Evolutionary conservation across 2,329 filamentous ascomycete genomes (phyloP), one percentile per base, ranked within the genome.

Genomic region (Elsinoe australis): DNA sequence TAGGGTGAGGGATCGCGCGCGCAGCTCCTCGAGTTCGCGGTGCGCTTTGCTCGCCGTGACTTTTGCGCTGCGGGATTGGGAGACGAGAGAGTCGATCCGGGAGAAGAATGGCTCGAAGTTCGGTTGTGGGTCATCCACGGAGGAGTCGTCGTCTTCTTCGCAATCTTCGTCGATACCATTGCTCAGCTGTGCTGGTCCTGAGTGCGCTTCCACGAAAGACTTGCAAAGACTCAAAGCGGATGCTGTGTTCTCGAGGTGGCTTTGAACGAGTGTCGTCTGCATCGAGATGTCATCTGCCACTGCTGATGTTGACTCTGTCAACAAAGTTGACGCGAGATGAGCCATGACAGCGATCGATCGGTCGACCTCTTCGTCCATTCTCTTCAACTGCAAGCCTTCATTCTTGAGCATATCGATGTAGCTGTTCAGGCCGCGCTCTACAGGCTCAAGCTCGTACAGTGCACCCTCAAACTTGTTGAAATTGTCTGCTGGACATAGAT

Each of bases 381-480:
- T 83, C 63, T 83, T 80, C 66, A 90, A 85, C 65, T 88, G 88
- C 41, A 96, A 70, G 49, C 95, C 88, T 56, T 94, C 88, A 46
- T 80, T 81, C 54, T 87, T 82, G 48, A 95, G 64, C 4, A 80
- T 80, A 54, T 95, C 89, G 49, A 96, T 85, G 79, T 88, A 95
- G 49, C 77, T 78, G 60, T 95, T 95, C 42, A 96, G 68, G 0
- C 86, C 85, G 50, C 88, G 78, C 67, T 98, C 92, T 8, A 96
- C 87, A 0, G 89, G 87, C 61, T 95, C 87, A 44, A 96, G 72
- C 64, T 96, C 92, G 57, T 87, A 86, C 50, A 92, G 67, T 2
- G 88, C 85, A 33, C 83, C 82, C 58, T 87, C 83, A 56, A 87
- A 92, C 54, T 73, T 80, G 36, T 77, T 75, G 63, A 96, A 96